Base-by-base conservation (phyloP, 306 rosid species). In the Cucumis melo region DNA sequence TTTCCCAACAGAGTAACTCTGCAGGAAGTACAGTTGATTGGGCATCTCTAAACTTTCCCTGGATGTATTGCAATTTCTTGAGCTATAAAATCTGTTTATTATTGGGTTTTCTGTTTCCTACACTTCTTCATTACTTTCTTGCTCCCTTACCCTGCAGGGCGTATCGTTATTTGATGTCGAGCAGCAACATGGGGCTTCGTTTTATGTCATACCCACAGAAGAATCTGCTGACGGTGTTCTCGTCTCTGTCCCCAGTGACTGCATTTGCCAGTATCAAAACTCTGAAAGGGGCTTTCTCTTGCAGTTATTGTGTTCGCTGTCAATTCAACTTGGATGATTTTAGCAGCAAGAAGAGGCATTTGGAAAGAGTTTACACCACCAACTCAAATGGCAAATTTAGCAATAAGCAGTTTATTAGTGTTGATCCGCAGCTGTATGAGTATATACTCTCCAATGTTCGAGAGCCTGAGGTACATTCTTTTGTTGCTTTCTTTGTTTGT, bases 391-490 rank as follows among this genome's bases (percentile, higher is more conserved):
- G 80, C 27, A 87, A 79, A 34, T 93, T 90, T 71, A 92, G 96
- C 44, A 90, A 87, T 36, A 93, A 90, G 81, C 89, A 91, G 84
- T 84, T 90, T 61, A 82, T 91, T 76, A 88, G 91, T 85, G 83
- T 93, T 77, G 89, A 86, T 54, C 90, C 96, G 0, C 78, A 77
- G 56, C 86, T 93, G 27, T 93, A 93, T 16, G 91, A 90, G 58
- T 93, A 93, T 83, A 79, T 93, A 70, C 96, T 94, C 3, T 64
- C 85, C 85, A 88, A 91, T 76, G 92, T 91, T 82, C 84, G 89
- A 65, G 98, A 94, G 56, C 96, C 98, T 12, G 94, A 91, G 98
- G 98, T 94, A 77, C 48, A 81, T 75, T 64, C 41, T 54, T 58
- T 58, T 5, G 2, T 82, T 74, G 39, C 29, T 39, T 36, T 29